Evolutionary conservation across 176 grass and related monocot genomes (phyloP).

Genomic region (Bromus sterilis): DNA sequence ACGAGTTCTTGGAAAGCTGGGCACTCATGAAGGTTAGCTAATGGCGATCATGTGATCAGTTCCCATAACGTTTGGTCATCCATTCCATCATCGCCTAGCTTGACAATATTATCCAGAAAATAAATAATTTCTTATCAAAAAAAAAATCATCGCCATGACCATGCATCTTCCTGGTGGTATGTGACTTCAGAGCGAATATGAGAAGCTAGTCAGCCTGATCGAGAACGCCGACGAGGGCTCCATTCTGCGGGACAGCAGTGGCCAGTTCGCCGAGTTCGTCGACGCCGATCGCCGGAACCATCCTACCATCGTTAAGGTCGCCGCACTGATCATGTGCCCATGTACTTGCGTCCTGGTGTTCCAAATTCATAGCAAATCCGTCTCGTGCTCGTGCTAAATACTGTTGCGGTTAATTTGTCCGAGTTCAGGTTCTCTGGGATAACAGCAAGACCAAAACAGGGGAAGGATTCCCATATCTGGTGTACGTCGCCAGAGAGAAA

Average conservation of each 20-base stretch:
- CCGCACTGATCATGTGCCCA: too few relatives aligned
- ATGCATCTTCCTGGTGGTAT: background rate
- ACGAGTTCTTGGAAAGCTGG: background rate
- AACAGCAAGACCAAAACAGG: background rate
- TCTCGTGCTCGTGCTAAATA: background rate
- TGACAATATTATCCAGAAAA: too few relatives aligned
- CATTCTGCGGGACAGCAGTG: background rate
- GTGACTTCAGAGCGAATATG: constrained; percentile 31
- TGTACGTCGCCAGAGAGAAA: constrained; percentile 54
- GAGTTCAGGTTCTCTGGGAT: constrained; percentile 39
- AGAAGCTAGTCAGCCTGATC: constrained; percentile 22
- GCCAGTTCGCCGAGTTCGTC: constrained; percentile 34
- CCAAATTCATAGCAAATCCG: background rate
- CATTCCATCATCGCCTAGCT: too few relatives aligned
- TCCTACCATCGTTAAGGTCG: constrained; percentile 41
- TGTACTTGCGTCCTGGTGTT: background rate
- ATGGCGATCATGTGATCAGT: background rate
- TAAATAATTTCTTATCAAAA: too few relatives aligned
- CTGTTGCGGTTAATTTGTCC: background rate
- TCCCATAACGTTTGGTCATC: background rate
- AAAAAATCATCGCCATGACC: background rate
- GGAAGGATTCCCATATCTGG: constrained; percentile 22
- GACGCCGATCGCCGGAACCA: constrained; percentile 27
- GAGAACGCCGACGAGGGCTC: constrained; percentile 27
- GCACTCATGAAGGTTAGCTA: constrained; percentile 2